Conservation (phyloP, 116 monocot genomes). For the Phalaenopsis hybrid region DNA sequence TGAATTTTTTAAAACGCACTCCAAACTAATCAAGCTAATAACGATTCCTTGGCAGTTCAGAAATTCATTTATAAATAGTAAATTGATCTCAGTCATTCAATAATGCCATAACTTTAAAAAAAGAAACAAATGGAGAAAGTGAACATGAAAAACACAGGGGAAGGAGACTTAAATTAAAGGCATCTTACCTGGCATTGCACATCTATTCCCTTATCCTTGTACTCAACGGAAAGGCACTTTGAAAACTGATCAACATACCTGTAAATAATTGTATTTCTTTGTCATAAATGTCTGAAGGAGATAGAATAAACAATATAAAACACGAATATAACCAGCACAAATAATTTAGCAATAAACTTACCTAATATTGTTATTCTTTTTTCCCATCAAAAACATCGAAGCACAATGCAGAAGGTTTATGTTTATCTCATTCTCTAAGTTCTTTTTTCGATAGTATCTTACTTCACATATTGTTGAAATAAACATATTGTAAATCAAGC, state of each 20-base stretch:
- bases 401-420: neutral
- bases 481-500: too few species aligned
- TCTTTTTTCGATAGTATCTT: neutral
- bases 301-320: neutral
- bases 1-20: too few species aligned
- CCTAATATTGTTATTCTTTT: neutral
- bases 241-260: slow-evolving; percentile 92
- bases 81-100: too few species aligned
- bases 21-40: too few species aligned
- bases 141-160: neutral
- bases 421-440: neutral
- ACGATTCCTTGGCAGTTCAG: too few species aligned
- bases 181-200: slow-evolving; percentile 56
- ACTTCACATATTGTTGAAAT: too few species aligned
- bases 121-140: neutral
- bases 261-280: slow-evolving; percentile 1
- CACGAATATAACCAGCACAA: neutral
- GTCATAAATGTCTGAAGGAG: neutral
- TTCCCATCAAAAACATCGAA: neutral
- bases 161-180: neutral
- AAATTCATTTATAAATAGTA: too few species aligned
- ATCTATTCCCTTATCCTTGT: slow-evolving; percentile 90
- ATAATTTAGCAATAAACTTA: neutral
- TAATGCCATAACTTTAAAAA: too few species aligned
- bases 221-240: slow-evolving; percentile 82